Percentiles rank a stretch among this genome's conserved stretches.
Evolutionary conservation across 306 rosid genomes (phyloP).

Genomic region (Cucumis hystrix): DNA sequence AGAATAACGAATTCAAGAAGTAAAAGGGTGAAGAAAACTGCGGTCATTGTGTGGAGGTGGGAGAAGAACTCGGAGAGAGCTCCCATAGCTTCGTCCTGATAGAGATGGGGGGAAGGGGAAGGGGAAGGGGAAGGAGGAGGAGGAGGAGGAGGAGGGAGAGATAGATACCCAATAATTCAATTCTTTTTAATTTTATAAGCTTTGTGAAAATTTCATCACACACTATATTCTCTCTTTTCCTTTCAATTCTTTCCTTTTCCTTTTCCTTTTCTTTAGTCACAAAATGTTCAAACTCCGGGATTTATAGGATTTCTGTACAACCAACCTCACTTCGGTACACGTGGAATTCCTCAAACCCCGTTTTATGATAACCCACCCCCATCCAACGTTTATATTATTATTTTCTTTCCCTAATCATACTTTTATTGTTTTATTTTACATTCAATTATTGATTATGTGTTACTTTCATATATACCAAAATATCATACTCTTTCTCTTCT

Average conservation of each 20-base stretch:
- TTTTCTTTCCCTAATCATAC: not conserved
- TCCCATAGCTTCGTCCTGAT: conserved; percentile 32
- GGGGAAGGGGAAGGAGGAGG: no score
- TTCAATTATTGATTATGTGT: no score
- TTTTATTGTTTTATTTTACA: not conserved
- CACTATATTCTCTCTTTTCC: not conserved
- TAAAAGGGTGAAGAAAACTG: conserved; percentile 43
- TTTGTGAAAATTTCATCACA: not conserved
- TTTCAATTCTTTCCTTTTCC: not conserved
- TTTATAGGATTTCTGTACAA: not conserved
- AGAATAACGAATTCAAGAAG: conserved; percentile 32
- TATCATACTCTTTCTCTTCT: no score
- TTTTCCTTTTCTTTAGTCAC: no score
- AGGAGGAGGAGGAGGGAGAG: not conserved
- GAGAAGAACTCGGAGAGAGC: conserved; percentile 45
- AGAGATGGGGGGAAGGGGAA: not conserved
- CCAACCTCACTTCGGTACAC: not conserved
- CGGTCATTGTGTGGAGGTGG: conserved; percentile 35
- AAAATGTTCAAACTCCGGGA: not conserved
- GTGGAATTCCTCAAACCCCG: not conserved
- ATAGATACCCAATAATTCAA: not conserved
- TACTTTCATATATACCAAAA: no score
- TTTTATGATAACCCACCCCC: not conserved
- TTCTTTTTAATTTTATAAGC: not conserved
- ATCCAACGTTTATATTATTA: not conserved